Conservation (phyloP, 495 filamentous ascomycete species). For the Parathielavia hyrcaniae region DNA sequence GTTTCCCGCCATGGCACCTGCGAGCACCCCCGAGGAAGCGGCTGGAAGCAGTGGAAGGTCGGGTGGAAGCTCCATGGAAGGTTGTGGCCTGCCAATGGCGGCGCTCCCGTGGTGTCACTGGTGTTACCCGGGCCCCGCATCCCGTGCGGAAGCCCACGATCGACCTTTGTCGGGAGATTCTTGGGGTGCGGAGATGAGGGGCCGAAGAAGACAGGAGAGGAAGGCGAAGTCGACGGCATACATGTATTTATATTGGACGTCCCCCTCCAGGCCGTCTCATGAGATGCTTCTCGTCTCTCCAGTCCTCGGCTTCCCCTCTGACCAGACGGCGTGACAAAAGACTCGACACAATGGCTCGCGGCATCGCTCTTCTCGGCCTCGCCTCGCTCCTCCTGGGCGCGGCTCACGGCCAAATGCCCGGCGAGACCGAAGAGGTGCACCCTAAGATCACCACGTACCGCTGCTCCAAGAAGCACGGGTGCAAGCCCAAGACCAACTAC, state of each 20-base stretch:
- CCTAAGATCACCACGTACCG: conserved; percentile 53
- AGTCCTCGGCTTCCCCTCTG: background rate
- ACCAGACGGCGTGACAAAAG: background rate
- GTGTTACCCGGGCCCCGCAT: too few relatives aligned
- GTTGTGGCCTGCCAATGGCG: conserved; percentile 6
- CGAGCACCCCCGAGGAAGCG: background rate
- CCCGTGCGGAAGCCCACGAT: conserved; percentile 5
- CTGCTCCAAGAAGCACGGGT: conserved; percentile 49
- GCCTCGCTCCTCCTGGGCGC: conserved; percentile 19
- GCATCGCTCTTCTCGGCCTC: conserved; percentile 16
- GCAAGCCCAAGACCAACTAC: conserved; percentile 46
- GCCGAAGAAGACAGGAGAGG: background rate
- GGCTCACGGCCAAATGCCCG: conserved; percentile 24
- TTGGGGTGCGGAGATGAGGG: background rate
- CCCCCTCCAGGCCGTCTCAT: background rate
- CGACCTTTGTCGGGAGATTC: too few relatives aligned
- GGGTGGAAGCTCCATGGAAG: background rate
- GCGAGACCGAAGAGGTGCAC: conserved; percentile 37
- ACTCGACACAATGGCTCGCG: conserved; percentile 19
- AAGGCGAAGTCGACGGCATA: background rate
- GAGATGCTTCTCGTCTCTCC: background rate
- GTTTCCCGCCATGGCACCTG: background rate
- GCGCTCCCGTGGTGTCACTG: background rate
- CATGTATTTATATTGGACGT: background rate
- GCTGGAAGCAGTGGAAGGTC: background rate